Percentiles rank a stretch among this genome's conserved stretches.
phyloP scores from a whole-genome alignment of 2,329 filamentous ascomycete species.

The Purpureocillium takamizusanense region DNA sequence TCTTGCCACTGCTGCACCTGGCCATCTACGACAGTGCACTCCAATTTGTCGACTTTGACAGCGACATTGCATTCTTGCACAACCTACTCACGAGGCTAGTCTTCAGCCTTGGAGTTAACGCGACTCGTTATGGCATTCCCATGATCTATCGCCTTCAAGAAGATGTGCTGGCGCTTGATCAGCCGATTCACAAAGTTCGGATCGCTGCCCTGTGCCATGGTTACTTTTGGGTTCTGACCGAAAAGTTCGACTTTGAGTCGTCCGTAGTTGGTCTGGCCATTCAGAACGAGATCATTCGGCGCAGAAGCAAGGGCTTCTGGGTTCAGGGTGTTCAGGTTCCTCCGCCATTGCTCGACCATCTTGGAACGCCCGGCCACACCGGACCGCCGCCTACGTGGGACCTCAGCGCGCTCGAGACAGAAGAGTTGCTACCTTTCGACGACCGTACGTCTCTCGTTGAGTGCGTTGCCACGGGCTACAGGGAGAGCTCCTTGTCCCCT shows the following conservation, averaged over 20 bases:
- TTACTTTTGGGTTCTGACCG: conserved; percentile 74
- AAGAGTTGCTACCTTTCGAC: conserved; percentile 66
- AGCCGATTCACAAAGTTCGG: conserved; percentile 63
- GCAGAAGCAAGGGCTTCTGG: conserved; percentile 71
- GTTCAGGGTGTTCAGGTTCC: conserved; percentile 65
- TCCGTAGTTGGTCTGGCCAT: conserved; percentile 62
- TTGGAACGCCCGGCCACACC: conserved; percentile 43
- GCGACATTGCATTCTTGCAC: conserved; percentile 70
- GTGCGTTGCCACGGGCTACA: conserved; percentile 64
- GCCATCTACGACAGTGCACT: conserved; percentile 83
- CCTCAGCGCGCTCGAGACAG: conserved; percentile 46
- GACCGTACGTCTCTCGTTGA: conserved; percentile 64
- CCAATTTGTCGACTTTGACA: conserved; percentile 61
- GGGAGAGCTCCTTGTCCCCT: conserved; percentile 51
- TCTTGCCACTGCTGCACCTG: conserved; percentile 74
- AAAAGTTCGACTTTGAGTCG: conserved; percentile 68
- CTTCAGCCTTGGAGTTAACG: conserved; percentile 72
- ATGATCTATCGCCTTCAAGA: conserved; percentile 88
- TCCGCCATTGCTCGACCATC: conserved; percentile 51
- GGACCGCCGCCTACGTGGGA: conserved; percentile 36
- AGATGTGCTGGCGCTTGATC: conserved; percentile 60
- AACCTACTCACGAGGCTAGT: conserved; percentile 68
- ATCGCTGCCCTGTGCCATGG: conserved; percentile 80
- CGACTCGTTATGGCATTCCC: conserved; percentile 66
- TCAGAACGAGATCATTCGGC: conserved; percentile 64